Conservation (phyloP, 768 basidiomycete species). For the Cystofilobasidium ferigula region DNA sequence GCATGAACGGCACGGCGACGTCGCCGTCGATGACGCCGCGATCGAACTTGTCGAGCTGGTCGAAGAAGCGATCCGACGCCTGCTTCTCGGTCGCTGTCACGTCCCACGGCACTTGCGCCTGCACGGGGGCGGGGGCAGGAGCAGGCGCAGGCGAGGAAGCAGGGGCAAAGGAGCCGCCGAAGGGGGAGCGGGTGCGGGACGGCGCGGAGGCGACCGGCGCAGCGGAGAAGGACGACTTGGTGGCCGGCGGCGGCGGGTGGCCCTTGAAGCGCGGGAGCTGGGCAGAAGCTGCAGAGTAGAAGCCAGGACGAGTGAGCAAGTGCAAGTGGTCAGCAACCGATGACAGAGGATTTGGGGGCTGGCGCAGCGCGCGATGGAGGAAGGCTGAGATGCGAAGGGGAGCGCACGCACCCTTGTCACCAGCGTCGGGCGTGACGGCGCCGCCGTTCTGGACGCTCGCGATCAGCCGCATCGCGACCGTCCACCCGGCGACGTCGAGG, state of each 20-base stretch:
- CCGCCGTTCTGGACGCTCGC: constrained; percentile 82
- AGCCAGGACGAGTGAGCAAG: neutral
- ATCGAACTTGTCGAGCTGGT: constrained; percentile 61
- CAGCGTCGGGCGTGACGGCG: constrained; percentile 52
- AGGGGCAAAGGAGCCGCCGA: constrained; percentile 9
- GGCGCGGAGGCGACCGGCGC: constrained; percentile 15
- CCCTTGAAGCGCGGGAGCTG: constrained; percentile 22
- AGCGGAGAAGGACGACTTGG: constrained; percentile 40
- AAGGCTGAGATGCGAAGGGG: neutral
- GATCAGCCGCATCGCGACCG: constrained; percentile 78
- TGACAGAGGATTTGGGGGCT: neutral
- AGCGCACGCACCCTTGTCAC: constrained; percentile 56
- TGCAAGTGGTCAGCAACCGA: neutral
- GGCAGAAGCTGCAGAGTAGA: neutral
- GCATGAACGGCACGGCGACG: constrained; percentile 88
- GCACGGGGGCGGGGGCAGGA: constrained; percentile 23
- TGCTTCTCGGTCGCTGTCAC: constrained; percentile 70
- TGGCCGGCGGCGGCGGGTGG: constrained; percentile 12
- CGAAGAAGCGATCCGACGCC: constrained; percentile 65
- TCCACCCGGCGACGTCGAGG: constrained; percentile 75
- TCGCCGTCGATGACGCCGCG: constrained; percentile 81
- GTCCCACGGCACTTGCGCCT: constrained; percentile 52
- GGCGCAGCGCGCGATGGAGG: neutral
- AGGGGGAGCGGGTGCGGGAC: constrained; percentile 5
- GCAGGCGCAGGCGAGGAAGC: constrained; percentile 23